phyloP scores from a whole-genome alignment of 257 asterid genomes.

The Nicotiana tomentosiformis region DNA sequence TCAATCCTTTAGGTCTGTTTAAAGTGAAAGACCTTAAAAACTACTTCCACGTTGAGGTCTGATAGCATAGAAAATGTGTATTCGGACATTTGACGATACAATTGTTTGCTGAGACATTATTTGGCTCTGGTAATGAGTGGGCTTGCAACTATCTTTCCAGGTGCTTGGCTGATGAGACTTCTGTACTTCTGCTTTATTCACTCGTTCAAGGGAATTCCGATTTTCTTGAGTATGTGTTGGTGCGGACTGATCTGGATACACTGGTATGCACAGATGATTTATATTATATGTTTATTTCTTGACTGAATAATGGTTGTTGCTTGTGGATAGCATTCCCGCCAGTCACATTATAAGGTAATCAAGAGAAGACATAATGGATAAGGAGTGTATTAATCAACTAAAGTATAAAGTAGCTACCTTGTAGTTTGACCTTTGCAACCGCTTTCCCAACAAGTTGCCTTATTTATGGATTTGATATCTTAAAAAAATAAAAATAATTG shows the following conservation, averaged over 20 bases:
- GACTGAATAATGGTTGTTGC: background rate
- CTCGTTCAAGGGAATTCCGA: slow-evolving; percentile 90
- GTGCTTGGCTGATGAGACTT: slow-evolving; percentile 79
- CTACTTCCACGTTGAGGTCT: background rate
- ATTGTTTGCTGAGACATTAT: background rate
- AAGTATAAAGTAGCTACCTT: background rate
- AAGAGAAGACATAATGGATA: background rate
- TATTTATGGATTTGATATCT: background rate
- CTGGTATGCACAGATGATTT: slow-evolving; percentile 56
- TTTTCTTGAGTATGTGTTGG: slow-evolving; percentile 92
- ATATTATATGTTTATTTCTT: background rate
- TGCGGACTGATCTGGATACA: slow-evolving; percentile 94
- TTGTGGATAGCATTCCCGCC: background rate
- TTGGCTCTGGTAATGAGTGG: background rate
- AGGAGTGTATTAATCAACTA: background rate
- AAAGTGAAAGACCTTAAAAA: background rate
- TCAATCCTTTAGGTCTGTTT: background rate
- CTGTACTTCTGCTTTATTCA: slow-evolving; percentile 86
- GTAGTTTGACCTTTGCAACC: background rate
- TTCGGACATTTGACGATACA: background rate
- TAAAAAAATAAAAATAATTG: background rate
- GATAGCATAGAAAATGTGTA: background rate
- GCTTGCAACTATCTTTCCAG: slow-evolving; percentile 30
- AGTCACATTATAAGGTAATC: background rate
- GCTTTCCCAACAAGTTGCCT: background rate